Conservation (phyloP, 2,329 filamentous ascomycete species). For the Lecanicillium sp. region DNA sequence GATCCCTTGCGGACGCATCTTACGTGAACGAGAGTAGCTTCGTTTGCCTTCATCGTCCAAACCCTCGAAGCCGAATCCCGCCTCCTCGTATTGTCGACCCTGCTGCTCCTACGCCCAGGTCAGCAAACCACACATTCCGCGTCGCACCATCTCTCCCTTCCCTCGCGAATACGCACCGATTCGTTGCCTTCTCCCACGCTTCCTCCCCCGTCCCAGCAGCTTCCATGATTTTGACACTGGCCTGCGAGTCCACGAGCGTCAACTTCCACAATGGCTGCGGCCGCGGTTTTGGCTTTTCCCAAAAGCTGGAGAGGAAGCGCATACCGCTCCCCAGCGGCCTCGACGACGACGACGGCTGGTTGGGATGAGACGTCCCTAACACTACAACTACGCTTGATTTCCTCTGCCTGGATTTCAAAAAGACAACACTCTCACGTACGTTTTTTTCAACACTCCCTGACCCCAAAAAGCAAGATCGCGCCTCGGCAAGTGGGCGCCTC, state of each 20-base stretch:
- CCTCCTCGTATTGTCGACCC: no score
- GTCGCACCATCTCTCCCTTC: not conserved
- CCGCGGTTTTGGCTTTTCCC: conserved; percentile 36
- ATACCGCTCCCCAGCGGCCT: conserved; percentile 28
- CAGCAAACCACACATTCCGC: not conserved
- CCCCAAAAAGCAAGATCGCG: no score
- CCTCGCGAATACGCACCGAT: not conserved
- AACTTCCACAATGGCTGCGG: conserved; percentile 47
- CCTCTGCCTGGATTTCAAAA: conserved; percentile 28
- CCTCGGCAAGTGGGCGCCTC: no score
- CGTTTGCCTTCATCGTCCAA: no score
- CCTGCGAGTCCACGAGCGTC: conserved; percentile 33
- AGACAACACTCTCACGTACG: conserved; percentile 8
- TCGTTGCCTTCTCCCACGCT: not conserved
- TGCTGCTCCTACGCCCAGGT: no score
- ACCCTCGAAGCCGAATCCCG: no score
- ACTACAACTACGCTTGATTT: conserved; percentile 29
- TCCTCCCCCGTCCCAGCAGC: conserved; percentile 22
- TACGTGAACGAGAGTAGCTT: no score
- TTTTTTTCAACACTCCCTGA: no score
- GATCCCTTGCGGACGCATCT: no score
- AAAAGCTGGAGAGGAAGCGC: conserved; percentile 33
- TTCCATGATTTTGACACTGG: conserved; percentile 45
- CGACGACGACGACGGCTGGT: conserved; percentile 25
- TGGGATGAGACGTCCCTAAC: conserved; percentile 29